A percentile compares a stretch with the other conserved stretches of the same genome.
These are phyloP conservation scores for Sporopachydermia quercuum DNA, from an alignment of 805 yeast genomes.

Conservation along the genomic window DNA sequence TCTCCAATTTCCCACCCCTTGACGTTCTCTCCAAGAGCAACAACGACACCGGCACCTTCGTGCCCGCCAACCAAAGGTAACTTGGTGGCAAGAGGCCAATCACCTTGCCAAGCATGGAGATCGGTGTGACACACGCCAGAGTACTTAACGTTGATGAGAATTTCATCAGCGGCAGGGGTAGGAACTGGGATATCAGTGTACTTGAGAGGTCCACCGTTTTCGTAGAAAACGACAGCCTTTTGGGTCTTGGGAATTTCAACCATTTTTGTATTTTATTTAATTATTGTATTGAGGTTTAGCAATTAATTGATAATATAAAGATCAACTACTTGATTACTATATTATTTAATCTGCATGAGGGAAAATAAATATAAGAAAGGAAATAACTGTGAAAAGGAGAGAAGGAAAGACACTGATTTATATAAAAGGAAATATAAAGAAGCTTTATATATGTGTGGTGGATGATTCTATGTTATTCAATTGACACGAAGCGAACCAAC, in stretches of 20 bases:
- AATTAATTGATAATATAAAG: no score
- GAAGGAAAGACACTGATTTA: no score
- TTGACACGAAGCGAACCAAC: no score
- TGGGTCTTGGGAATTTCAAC: constrained; percentile 35
- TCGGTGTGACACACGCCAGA: constrained; percentile 93
- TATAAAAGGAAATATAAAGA: no score
- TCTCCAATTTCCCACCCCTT: constrained; percentile 65
- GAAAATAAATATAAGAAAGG: no score
- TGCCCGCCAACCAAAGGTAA: constrained; percentile 78
- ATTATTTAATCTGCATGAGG: no score
- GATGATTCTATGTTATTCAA: no score
- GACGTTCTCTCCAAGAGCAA: constrained; percentile 58
- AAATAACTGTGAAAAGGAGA: no score
- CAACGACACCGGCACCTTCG: constrained; percentile 83
- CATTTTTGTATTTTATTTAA: no score
- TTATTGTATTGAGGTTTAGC: no score
- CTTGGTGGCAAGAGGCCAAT: constrained; percentile 71
- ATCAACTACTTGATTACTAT: no score
- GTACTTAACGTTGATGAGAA: constrained; percentile 68
- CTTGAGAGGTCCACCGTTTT: constrained; percentile 44
- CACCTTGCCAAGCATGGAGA: constrained; percentile 89
- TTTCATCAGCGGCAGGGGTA: constrained; percentile 59
- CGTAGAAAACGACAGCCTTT: constrained; percentile 51
- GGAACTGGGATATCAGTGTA: constrained; percentile 74
- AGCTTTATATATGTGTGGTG: no score